Base-by-base conservation (phyloP, 768 basidiomycete genomes). In the Guyanaporus albipodus region DNA sequence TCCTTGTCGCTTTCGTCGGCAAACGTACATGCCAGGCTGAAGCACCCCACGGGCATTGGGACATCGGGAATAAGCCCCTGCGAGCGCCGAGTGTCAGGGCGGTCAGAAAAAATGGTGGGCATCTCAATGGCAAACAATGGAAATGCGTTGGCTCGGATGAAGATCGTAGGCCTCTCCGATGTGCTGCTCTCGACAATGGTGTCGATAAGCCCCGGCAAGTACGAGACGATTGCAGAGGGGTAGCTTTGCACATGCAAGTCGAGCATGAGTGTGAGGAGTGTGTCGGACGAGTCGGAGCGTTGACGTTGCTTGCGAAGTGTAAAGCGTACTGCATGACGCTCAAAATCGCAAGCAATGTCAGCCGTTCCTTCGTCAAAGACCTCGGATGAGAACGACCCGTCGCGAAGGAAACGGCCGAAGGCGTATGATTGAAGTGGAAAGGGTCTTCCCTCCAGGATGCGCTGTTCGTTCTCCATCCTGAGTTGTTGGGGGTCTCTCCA, bases 321-420 rank as follows among this genome's bases (percentile, higher is more conserved):
- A 29, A 73, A 61, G 53, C 63, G 59, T 45, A 73, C 50, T 14
- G 50, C 48, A 31, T 50, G 61, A 11, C 50, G 60, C 38, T 68
- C 65, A 38, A 69, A 45, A 54, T 73, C 66, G 56, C 70, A 72
- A 49, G 68, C 60, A 50, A 73, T 60, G 26, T 58, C 52, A 36
- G 67, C 57, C 24, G 36, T 28, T 38, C 66, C 70, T 32, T 47
- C 35, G 17, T 49, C 55, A 15, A 50, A 42, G 6, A 60, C 54
- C 46, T 72, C 69, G 9, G 63, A 49, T 17, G 68, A 65, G 48
- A 72, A 72, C 2, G 59, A 50, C 1, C 63, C 65, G 26, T 73
- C 68, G 8, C 38, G 6, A 29, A 63, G 64, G 40, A 72, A 68
- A 11, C 61, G 71, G 1, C 70, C 70, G 40, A 71, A 71, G 7